Percentiles rank a stretch among this genome's conserved stretches.
Evolutionary conservation across 2,329 filamentous ascomycete genomes (phyloP).

Genomic region (Stemphylium beticola): DNA sequence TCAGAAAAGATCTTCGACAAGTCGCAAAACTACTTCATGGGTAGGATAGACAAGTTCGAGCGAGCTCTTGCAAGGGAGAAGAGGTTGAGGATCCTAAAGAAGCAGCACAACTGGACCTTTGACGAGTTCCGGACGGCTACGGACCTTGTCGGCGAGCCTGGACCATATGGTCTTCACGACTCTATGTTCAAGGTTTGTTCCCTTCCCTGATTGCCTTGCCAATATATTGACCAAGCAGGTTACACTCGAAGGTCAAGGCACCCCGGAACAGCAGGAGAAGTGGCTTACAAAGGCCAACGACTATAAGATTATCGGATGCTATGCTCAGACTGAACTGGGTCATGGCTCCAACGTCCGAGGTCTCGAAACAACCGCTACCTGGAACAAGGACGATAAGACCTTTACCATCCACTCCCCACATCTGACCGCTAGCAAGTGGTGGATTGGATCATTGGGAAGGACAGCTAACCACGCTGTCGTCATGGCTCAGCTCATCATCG

Average conservation of each 20-base stretch:
- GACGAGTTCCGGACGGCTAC: conserved; percentile 70
- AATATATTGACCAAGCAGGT: conserved; percentile 52
- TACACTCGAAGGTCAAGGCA: conserved; percentile 74
- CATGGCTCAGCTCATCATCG: conserved; percentile 76
- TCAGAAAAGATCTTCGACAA: conserved; percentile 77
- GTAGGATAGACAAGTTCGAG: conserved; percentile 71
- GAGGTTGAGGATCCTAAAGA: conserved; percentile 69
- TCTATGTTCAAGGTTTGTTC: conserved; percentile 68
- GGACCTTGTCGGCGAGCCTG: conserved; percentile 74
- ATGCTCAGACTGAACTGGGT: conserved; percentile 80
- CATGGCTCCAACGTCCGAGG: conserved; percentile 72
- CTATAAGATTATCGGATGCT: conserved; percentile 78
- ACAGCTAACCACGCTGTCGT: conserved; percentile 79
- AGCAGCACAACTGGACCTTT: conserved; percentile 69
- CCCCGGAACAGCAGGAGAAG: conserved; percentile 73
- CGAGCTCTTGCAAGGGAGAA: conserved; percentile 73
- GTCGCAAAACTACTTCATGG: conserved; percentile 76
- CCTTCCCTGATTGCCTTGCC: not conserved
- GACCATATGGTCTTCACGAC: conserved; percentile 75
- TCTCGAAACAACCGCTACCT: conserved; percentile 74
- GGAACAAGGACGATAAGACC: conserved; percentile 75
- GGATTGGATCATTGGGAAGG: conserved; percentile 79
- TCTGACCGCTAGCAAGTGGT: conserved; percentile 81
- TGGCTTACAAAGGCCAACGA: conserved; percentile 72
- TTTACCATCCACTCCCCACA: conserved; percentile 77